Evolutionary conservation across 2,329 filamentous ascomycete genomes (phyloP), one percentile per base, ranked within the genome.

Genomic region (Calonectria hawksworthii): DNA sequence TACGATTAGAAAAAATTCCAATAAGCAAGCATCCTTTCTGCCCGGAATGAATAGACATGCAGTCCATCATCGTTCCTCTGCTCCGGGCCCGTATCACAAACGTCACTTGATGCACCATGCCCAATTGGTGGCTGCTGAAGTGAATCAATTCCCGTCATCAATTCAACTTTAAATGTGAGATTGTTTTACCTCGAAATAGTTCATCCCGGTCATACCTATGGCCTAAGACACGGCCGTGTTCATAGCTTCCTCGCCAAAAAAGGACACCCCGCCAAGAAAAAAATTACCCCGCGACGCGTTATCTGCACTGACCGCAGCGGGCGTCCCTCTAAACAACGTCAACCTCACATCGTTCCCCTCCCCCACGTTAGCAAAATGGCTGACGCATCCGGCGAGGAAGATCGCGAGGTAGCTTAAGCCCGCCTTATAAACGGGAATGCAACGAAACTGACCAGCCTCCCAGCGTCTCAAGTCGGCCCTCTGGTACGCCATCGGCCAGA

Each of bases 381-480:
- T 0, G 84, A 86, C 68, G 66, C 78, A 23, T 75, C 81, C 0
- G 74, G 75, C 34, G 83, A 85, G 36, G 80, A 86, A 16, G 83
- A 86, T 52, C 80, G 84, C 63, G 86, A 87, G 75, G 86, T 86
- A 79, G 23, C 67, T 38, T 4, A 18, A 16, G 10, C 23, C n/a
- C n/a, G 10, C 16, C n/a, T 23, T 23, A 30, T 3, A 21, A 16
- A 16, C 21, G 34, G 16, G 36, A 50, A 70, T 23, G 18, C 11
- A 63, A 38, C 47, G 16, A 51, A 26, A 30, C 64, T 67, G 28
- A 67, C 61, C 68, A 32, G 10, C 8, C 28, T 7, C 36, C 11
- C 78, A 98, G 93, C 93, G 93, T 76, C 91, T 97, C 80, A 98
- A 98, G 88, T 92, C 94, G 44, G 94, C 94, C 18, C 91, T 98